These are phyloP conservation scores for Ustilago esculenta DNA, from an alignment of 1,284 basidiomycete genomes.

Conservation along the genomic window DNA sequence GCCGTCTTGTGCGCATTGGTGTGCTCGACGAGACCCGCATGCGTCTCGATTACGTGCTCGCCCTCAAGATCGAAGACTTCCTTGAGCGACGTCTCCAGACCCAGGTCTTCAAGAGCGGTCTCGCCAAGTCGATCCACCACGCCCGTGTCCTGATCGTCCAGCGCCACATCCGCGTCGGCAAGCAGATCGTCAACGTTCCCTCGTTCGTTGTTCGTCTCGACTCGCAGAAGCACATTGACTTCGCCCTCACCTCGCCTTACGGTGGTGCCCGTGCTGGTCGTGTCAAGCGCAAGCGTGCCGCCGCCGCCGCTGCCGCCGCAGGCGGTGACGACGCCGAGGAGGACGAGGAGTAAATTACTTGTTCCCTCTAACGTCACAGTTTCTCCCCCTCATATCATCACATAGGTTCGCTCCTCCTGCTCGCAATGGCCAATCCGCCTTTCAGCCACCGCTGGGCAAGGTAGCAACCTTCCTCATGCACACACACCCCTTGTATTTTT, in stretches of 20 bases:
- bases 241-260: slow-evolving; percentile 95
- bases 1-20: slow-evolving; percentile 98
- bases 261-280: slow-evolving; percentile 96
- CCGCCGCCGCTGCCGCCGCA: slow-evolving; percentile 89
- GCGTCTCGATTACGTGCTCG: slow-evolving; percentile 90
- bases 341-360: slow-evolving; percentile 57
- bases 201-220: slow-evolving; percentile 89
- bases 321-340: slow-evolving; percentile 87
- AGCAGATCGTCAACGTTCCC: slow-evolving; percentile 99
- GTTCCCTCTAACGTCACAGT: neutral
- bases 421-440: slow-evolving; percentile 19
- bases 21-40: slow-evolving; percentile 99
- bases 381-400: neutral
- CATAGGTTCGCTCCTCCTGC: slow-evolving; percentile 6
- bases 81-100: slow-evolving; percentile 99
- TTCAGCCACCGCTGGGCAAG: slow-evolving; percentile 18
- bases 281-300: slow-evolving; percentile 98
- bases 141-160: slow-evolving; percentile 97
- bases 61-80: slow-evolving; percentile 99
- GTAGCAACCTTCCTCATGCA: slow-evolving; percentile 4
- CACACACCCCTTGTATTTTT: slow-evolving; percentile 28
- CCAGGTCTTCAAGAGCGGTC: slow-evolving; percentile 98
- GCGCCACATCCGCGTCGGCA: slow-evolving; percentile 96
- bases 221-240: slow-evolving; percentile 87
- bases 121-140: slow-evolving; percentile 98